These are phyloP conservation scores for Hysterangium stoloniferum DNA, from an alignment of 768 basidiomycete species.

Conservation along the genomic window DNA sequence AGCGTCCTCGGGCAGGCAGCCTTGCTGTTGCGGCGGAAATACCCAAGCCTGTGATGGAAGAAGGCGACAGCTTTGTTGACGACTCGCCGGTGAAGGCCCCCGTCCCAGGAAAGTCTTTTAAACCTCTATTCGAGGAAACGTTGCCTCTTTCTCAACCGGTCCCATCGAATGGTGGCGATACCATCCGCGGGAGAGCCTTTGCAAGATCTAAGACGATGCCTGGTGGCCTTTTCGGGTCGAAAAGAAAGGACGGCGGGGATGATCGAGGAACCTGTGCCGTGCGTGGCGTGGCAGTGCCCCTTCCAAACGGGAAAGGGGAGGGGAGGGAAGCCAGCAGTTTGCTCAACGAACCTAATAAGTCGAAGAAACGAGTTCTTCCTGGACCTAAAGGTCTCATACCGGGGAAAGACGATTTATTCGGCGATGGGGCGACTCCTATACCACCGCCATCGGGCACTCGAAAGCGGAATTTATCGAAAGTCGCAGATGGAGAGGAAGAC, in stretches of 20 bases:
- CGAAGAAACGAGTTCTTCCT: slow-evolving; percentile 9
- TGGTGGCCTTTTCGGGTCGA: background rate
- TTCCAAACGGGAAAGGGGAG: background rate
- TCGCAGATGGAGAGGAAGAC: slow-evolving; percentile 22
- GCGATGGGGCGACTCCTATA: background rate
- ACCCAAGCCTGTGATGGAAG: slow-evolving; percentile 24
- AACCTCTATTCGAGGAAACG: slow-evolving; percentile 53
- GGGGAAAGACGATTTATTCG: slow-evolving; percentile 13
- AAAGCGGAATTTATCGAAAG: slow-evolving; percentile 38
- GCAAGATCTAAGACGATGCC: slow-evolving; percentile 4
- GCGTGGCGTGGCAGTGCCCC: background rate
- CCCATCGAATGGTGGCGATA: slow-evolving; percentile 11
- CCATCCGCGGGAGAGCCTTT: background rate
- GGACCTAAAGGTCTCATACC: slow-evolving; percentile 13
- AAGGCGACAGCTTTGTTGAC: slow-evolving; percentile 44
- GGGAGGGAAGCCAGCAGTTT: background rate
- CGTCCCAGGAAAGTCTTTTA: slow-evolving; percentile 52
- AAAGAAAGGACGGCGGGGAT: background rate
- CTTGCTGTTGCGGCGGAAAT: slow-evolving; percentile 25
- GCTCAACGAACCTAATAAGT: background rate
- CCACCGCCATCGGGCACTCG: background rate
- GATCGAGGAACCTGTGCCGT: background rate
- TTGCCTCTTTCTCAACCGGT: slow-evolving; percentile 8
- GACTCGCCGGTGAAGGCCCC: slow-evolving; percentile 66
- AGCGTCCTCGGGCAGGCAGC: slow-evolving; percentile 46